Conservation (phyloP, 2,329 filamentous ascomycete genomes). For the Neopestalotiopsis clavispora region DNA sequence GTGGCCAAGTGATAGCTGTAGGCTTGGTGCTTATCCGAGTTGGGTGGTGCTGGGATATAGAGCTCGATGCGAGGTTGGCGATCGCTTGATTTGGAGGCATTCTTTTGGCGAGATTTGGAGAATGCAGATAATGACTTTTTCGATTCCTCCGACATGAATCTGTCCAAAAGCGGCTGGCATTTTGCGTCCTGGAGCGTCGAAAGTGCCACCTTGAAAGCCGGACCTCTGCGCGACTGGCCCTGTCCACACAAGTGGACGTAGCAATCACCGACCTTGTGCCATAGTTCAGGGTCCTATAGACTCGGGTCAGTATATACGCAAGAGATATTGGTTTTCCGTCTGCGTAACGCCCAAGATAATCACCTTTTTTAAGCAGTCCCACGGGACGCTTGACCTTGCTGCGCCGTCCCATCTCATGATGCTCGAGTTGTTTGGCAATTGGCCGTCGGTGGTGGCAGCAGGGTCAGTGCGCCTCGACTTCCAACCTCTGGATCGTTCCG, state of each 20-base stretch:
- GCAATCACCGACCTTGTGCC: slow-evolving; percentile 71
- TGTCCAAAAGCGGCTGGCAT: slow-evolving; percentile 65
- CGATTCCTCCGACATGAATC: slow-evolving; percentile 46
- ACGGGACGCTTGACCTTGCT: slow-evolving; percentile 45
- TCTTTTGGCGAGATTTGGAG: slow-evolving; percentile 33
- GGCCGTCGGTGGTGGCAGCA: slow-evolving; percentile 29
- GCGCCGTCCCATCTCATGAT: slow-evolving; percentile 59
- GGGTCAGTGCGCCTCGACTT: slow-evolving; percentile 40
- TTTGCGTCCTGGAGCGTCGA: slow-evolving; percentile 59
- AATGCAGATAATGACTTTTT: slow-evolving; percentile 24
- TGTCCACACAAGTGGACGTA: slow-evolving; percentile 70
- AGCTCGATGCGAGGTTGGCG: slow-evolving; percentile 61
- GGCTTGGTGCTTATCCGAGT: slow-evolving; percentile 55
- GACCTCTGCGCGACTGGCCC: slow-evolving; percentile 67
- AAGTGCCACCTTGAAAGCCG: slow-evolving; percentile 71
- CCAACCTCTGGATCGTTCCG: slow-evolving; percentile 39
- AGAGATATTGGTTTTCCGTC: not conserved
- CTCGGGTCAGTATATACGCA: slow-evolving; percentile 2
- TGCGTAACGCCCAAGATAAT: slow-evolving; percentile 26
- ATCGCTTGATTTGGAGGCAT: not conserved
- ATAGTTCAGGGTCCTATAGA: slow-evolving; percentile 72
- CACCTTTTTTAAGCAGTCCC: slow-evolving; percentile 55
- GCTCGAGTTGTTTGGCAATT: slow-evolving; percentile 28
- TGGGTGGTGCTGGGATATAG: slow-evolving; percentile 70
- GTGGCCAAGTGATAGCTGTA: slow-evolving; percentile 70